Percentiles rank a stretch among this genome's conserved stretches.
Conservation (phyloP, 1,284 basidiomycete genomes). For the Hypsizygus ulmarius region DNA sequence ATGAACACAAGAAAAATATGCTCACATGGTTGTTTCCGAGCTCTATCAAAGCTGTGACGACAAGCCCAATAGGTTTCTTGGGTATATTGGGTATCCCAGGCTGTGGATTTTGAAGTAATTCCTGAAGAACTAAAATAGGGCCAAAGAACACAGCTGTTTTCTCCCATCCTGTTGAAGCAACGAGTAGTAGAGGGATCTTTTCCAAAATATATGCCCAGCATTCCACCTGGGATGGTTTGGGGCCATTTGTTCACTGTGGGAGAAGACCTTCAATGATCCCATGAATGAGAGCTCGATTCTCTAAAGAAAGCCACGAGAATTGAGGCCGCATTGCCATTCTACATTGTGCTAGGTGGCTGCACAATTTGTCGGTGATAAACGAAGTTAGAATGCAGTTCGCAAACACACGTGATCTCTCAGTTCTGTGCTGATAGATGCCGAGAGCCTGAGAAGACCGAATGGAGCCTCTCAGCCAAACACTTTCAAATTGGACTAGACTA, state of each 20-base stretch:
- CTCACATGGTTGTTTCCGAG: conserved; percentile 20
- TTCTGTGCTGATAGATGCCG: too few species aligned
- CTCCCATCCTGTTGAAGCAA: conserved; percentile 20
- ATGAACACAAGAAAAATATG: background rate
- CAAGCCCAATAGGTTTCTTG: conserved; percentile 2
- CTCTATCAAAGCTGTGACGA: conserved; percentile 14
- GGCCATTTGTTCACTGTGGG: conserved; percentile 17
- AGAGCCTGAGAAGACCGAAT: too few species aligned
- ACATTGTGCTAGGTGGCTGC: too few species aligned
- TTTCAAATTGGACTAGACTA: too few species aligned
- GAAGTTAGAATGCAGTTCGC: too few species aligned
- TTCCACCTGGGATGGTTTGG: conserved; percentile 17
- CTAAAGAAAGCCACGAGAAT: conserved; percentile 4
- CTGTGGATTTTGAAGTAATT: conserved; percentile 12
- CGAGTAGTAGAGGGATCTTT: conserved; percentile 17
- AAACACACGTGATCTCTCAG: too few species aligned
- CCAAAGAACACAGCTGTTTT: conserved; percentile 21
- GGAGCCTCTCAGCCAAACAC: too few species aligned
- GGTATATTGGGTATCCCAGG: conserved; percentile 8
- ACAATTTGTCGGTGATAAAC: too few species aligned
- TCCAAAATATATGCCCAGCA: conserved; percentile 17
- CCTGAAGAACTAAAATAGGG: conserved; percentile 15
- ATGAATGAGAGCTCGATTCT: conserved; percentile 1
- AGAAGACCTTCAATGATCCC: conserved; percentile 16
- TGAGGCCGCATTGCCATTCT: too few species aligned